Evolutionary conservation across 768 basidiomycete genomes (phyloP).

Genomic region (Trametes coccinea): DNA sequence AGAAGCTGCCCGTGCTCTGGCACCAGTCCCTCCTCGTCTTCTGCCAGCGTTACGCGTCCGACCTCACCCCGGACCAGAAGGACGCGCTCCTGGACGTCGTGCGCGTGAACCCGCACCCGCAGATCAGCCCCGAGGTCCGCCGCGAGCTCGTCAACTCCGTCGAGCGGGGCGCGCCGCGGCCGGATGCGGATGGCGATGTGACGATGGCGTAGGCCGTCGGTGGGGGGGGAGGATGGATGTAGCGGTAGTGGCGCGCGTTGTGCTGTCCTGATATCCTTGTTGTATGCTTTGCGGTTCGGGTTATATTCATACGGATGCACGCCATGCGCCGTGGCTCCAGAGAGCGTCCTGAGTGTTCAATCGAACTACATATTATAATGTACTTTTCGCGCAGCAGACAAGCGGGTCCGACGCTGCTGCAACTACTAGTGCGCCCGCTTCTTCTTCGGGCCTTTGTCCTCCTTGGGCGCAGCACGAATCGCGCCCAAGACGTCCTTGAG

Average conservation of each 20-base stretch:
- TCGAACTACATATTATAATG: background rate
- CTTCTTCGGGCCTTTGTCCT: constrained; percentile 40
- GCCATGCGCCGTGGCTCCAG: background rate
- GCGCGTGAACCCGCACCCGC: constrained; percentile 79
- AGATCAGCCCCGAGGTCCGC: constrained; percentile 88
- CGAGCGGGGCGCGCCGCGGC: constrained; percentile 76
- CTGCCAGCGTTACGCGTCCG: constrained; percentile 92
- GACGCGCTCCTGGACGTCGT: constrained; percentile 95
- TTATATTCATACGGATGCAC: background rate
- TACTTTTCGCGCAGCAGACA: constrained; percentile 4
- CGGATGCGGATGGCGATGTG: constrained; percentile 59
- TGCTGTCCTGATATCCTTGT: background rate
- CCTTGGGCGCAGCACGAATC: constrained; percentile 56
- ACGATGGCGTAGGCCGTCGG: constrained; percentile 19
- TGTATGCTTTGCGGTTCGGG: constrained; percentile 6
- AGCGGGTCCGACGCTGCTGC: background rate
- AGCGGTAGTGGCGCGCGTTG: background rate
- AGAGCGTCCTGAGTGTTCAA: background rate
- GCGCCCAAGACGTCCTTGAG: constrained; percentile 57
- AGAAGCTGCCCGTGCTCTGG: constrained; percentile 95
- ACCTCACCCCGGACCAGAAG: constrained; percentile 96
- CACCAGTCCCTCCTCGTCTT: constrained; percentile 96
- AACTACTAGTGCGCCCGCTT: constrained; percentile 14
- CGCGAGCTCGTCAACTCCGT: constrained; percentile 88
- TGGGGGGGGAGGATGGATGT: background rate